These are phyloP conservation scores for Picochlorum costavermella DNA, from an alignment of 139 green algal genomes.

Conservation along the genomic window DNA sequence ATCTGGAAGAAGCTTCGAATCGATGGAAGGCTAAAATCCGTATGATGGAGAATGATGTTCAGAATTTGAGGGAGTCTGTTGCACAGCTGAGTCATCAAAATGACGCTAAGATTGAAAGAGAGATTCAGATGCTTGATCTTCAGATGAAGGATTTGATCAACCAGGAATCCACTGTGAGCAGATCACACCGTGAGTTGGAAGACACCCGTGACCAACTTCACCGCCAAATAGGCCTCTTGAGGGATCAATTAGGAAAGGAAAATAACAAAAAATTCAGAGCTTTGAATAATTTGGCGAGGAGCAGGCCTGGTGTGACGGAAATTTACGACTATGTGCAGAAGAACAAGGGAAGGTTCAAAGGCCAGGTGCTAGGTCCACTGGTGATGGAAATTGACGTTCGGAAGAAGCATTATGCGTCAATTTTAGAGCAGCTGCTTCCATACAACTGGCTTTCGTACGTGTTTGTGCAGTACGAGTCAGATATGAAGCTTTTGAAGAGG, in stretches of 20 bases:
- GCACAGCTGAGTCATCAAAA: neutral
- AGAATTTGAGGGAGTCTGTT: neutral
- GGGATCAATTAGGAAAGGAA: neutral
- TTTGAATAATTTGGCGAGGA: conserved; percentile 28
- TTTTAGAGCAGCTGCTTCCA: conserved; percentile 42
- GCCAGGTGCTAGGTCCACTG: conserved; percentile 53
- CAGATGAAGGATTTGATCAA: conserved; percentile 2
- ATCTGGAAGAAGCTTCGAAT: neutral
- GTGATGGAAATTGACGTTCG: conserved; percentile 44
- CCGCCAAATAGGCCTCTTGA: neutral
- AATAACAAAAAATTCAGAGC: conserved; percentile 25
- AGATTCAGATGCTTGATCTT: neutral
- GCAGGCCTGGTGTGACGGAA: conserved; percentile 15
- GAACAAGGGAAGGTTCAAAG: conserved; percentile 34
- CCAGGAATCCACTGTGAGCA: neutral
- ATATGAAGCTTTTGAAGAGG: conserved; percentile 37
- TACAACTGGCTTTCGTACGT: conserved; percentile 33
- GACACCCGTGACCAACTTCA: neutral
- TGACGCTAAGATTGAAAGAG: neutral
- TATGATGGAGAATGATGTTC: neutral
- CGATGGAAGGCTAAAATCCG: neutral
- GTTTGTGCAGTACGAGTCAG: conserved; percentile 32
- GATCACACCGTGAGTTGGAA: neutral
- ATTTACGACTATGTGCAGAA: conserved; percentile 32
- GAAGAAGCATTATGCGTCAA: conserved; percentile 29